Evolutionary conservation across 208 protist species (phyloP).

Genomic region (Vickermania spadyakhi): DNA sequence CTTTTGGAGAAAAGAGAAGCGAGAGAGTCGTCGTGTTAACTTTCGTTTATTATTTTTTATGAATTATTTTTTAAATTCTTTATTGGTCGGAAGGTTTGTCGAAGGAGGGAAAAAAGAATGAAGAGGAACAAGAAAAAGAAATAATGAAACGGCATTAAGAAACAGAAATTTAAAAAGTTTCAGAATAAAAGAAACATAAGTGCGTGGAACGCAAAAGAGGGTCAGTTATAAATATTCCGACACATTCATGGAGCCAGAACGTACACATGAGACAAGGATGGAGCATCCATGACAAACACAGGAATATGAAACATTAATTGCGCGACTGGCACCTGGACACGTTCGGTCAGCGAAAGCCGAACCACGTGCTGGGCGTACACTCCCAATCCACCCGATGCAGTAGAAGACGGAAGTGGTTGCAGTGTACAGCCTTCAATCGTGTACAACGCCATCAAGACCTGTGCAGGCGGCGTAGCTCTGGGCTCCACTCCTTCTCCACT

Average conservation of each 20-base stretch:
- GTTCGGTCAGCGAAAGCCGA: not conserved
- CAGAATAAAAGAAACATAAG: not conserved
- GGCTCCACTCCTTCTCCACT: too few relatives aligned
- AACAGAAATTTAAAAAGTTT: not conserved
- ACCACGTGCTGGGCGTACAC: not conserved
- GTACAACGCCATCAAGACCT: constrained; percentile 2
- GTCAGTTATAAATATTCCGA: too few relatives aligned
- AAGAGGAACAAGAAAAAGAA: constrained; percentile 3
- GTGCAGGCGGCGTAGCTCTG: not conserved
- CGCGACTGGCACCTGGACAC: constrained; percentile 10
- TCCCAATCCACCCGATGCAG: constrained; percentile 1
- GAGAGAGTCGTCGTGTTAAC: not conserved
- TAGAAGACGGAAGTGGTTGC: constrained; percentile 24
- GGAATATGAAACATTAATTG: constrained; percentile 49
- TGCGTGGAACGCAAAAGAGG: not conserved
- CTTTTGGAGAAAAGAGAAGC: not conserved
- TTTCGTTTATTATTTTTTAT: not conserved
- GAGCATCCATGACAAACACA: constrained; percentile 48
- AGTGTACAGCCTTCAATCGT: constrained; percentile 42
- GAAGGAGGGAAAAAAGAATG: constrained; percentile 1
- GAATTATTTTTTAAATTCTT: not conserved
- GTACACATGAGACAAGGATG: constrained; percentile 48
- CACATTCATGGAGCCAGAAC: constrained; percentile 14
- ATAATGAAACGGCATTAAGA: constrained; percentile 4
- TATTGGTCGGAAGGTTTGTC: not conserved